These are phyloP conservation scores for Dictyostelium purpureum DNA, from an alignment of 78 protist genomes.

Conservation along the genomic window DNA sequence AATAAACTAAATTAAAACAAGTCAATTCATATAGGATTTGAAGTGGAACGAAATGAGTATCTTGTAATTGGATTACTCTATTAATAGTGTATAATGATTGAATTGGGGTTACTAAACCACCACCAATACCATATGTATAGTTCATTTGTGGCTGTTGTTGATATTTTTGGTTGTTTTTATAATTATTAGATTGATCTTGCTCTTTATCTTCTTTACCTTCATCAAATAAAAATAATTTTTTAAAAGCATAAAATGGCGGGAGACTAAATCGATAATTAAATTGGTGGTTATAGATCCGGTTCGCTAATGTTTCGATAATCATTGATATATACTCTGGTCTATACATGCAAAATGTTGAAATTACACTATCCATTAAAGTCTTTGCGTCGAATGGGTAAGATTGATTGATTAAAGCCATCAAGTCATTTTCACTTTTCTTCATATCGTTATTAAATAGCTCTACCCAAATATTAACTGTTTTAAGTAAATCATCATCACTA, in stretches of 20 bases:
- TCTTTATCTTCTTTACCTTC: neutral
- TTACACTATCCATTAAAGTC: neutral
- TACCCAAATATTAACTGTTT: neutral
- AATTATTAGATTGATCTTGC: neutral
- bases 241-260: slow-evolving; percentile 8
- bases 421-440: neutral
- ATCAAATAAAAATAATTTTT: neutral
- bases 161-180: neutral
- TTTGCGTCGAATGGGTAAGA: neutral
- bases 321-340: neutral
- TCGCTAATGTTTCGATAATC: neutral
- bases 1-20: neutral
- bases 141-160: slow-evolving; percentile 10
- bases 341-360: slow-evolving; percentile 6
- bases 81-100: neutral
- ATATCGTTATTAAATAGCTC: neutral
- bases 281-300: neutral
- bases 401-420: neutral
- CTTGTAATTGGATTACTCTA: slow-evolving; percentile 1
- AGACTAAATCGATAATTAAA: neutral
- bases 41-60: slow-evolving; percentile 7
- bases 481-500: neutral
- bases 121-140: slow-evolving; percentile 5
- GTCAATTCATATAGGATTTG: slow-evolving; percentile 1
- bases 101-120: neutral